phyloP scores from a whole-genome alignment of 1,284 basidiomycete species.

The Naganishia sp. region DNA sequence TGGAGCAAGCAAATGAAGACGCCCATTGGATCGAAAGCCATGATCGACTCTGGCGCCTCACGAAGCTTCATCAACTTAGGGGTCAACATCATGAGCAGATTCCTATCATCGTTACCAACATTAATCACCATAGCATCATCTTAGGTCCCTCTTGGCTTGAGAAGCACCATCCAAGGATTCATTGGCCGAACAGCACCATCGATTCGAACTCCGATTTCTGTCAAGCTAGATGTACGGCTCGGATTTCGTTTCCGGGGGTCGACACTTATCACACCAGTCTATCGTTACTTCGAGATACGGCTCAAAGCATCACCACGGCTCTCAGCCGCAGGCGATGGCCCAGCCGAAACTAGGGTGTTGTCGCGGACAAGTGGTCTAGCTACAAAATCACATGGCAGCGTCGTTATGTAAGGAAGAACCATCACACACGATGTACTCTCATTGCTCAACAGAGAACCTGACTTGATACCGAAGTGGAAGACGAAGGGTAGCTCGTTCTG shows the following conservation, averaged over 20 bases:
- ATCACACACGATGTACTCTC: no score
- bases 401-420: no score
- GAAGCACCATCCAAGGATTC: conserved; percentile 9
- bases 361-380: background rate
- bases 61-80: conserved; percentile 10
- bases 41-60: conserved; percentile 14
- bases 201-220: background rate
- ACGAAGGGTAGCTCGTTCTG: no score
- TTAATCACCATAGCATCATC: conserved; percentile 12
- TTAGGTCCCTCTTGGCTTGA: conserved; percentile 14
- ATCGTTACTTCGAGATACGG: background rate
- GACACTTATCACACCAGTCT: background rate
- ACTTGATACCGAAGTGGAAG: no score
- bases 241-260: background rate
- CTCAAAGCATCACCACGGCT: background rate
- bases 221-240: conserved; percentile 1
- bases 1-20: background rate
- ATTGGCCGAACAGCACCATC: conserved; percentile 3
- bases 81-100: conserved; percentile 5
- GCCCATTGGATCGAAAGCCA: conserved; percentile 4
- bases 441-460: no score
- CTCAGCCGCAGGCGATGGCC: background rate
- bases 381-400: no score
- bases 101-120: background rate
- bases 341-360: background rate